Conservation (phyloP, 139 green algal species). For the Pleodorina starrii region DNA sequence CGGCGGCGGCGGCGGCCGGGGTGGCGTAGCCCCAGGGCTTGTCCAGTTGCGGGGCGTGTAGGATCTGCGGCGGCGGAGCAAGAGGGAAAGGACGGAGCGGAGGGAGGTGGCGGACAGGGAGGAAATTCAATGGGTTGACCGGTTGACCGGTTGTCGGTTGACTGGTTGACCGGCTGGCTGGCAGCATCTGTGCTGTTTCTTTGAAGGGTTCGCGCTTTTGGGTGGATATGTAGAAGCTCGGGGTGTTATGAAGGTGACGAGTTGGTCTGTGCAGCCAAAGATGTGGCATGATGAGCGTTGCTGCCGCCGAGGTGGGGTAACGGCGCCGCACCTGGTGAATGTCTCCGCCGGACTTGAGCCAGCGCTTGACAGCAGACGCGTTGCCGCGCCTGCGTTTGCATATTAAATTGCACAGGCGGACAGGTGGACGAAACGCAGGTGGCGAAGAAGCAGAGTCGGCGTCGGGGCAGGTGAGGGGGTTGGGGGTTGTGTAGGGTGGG, state of each 20-base stretch:
- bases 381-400: conserved; percentile 7
- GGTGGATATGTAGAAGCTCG: background rate
- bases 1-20: background rate
- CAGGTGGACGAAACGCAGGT: background rate
- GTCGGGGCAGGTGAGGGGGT: background rate
- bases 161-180: too few species aligned
- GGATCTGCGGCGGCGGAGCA: background rate
- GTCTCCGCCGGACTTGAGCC: background rate
- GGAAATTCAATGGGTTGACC: too few species aligned
- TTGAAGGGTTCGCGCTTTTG: too few species aligned
- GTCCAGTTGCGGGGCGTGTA: conserved; percentile 18
- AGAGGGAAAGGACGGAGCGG: background rate
- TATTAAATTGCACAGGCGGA: too few species aligned
- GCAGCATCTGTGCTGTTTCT: too few species aligned
- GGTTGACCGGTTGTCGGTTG: too few species aligned
- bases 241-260: background rate
- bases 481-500: background rate
- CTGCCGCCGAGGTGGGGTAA: too few species aligned
- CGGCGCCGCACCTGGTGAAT: conserved; percentile 35
- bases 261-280: background rate
- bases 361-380: conserved; percentile 21
- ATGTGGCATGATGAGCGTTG: too few species aligned
- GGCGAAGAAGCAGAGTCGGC: background rate
- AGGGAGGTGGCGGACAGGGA: background rate
- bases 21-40: conserved; percentile 21